phyloP scores from a whole-genome alignment of 345 rosid genomes.

The Populus nigra region DNA sequence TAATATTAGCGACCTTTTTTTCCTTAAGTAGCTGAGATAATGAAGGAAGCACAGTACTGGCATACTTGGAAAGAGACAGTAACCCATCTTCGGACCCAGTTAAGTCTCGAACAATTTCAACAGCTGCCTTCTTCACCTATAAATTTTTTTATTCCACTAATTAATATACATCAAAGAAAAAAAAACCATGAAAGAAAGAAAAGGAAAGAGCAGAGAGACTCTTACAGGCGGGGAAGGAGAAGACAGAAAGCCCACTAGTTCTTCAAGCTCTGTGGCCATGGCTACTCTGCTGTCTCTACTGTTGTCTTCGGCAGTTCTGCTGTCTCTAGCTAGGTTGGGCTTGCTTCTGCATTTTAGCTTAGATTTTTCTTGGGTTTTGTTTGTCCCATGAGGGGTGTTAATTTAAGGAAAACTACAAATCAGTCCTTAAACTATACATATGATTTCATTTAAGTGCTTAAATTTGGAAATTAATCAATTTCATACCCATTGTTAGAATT shows the following conservation, averaged over 20 bases:
- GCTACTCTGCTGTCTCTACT: slow-evolving; percentile 17
- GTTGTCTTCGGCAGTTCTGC: neutral
- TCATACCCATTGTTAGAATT: too few species aligned
- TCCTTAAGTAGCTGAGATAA: slow-evolving; percentile 58
- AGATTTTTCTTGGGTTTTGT: neutral
- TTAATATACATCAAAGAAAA: neutral
- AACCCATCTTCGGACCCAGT: slow-evolving; percentile 85
- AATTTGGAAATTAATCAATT: neutral
- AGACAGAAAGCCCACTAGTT: slow-evolving; percentile 65
- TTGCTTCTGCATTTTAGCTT: neutral
- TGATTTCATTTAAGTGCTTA: neutral
- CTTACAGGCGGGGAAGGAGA: slow-evolving; percentile 68
- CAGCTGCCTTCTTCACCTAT: slow-evolving; percentile 86
- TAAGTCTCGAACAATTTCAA: slow-evolving; percentile 72
- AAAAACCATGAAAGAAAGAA: too few species aligned
- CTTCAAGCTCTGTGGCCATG: slow-evolving; percentile 91
- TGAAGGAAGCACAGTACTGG: slow-evolving; percentile 51
- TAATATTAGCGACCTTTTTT: slow-evolving; percentile 47
- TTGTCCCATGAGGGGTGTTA: neutral
- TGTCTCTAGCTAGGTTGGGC: neutral
- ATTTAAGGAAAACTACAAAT: neutral
- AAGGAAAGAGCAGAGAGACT: slow-evolving; percentile 4
- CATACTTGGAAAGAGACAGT: slow-evolving; percentile 55
- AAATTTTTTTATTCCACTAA: neutral
- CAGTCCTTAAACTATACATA: neutral